Base-by-base conservation (phyloP, 176 grass and related monocot species). In the Alopecurus myosuroides region DNA sequence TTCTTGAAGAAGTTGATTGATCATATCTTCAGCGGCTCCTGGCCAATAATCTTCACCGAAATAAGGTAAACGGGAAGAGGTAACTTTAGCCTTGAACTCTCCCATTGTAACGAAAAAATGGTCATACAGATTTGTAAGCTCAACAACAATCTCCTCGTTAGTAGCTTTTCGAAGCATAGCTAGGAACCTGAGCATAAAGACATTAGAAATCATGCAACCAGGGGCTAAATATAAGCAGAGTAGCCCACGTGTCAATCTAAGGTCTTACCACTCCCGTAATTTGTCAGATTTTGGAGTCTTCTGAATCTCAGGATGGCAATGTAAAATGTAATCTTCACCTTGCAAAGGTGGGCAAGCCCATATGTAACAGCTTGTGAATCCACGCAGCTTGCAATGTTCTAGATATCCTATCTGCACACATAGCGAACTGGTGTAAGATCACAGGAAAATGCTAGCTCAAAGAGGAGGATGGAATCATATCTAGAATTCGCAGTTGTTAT, bases 221-320 rank as follows among this genome's bases (percentile, higher is more conserved):
- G 6, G 26, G 70, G 17, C 22, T 69, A 77, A 19, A n/a, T n/a
- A n/a, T n/a, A 82, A 62, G 6, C 60, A 73, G 25, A 75, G 26
- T 56, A 44, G 33, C 40, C 19, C 19, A 79, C 12, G 48, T 73
- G 66, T 71, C 36, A 77, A 83, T 40, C 10, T 34, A 85, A 70
- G 44, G 81, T 70, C 90, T 79, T 88, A 94, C 97, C 97, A 99
- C 81, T 99, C 97, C 26, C 97, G 88, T 53, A 99, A 81, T 92
- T 99, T 99, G 79, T 99, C 97, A 42, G 97, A 99, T 88, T 99
- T 99, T 37, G 97, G 94, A 60, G 97, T 99, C 89, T 99, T 99
- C 81, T 99, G 97, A 89, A 99, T 99, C 86, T 99, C 97, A 90
- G 97, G 97, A 91, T 99, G 97, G 74, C 97, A 99, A 85, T 99